Conservation (phyloP, 176 grass and related monocot genomes). For the Raddia guianensis region DNA sequence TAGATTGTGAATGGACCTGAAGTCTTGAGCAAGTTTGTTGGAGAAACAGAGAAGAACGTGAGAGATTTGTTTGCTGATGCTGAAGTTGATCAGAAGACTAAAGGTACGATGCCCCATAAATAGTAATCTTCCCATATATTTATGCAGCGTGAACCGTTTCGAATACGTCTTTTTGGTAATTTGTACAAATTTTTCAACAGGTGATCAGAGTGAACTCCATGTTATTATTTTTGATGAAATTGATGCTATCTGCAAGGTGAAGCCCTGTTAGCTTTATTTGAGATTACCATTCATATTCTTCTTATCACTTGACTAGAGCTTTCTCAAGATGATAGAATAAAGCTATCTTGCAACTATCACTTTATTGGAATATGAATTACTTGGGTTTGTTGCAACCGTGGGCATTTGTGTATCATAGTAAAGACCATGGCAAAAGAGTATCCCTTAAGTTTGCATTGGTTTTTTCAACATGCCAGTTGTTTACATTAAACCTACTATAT, state of each 20-base stretch:
- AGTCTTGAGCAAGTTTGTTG: constrained; percentile 95
- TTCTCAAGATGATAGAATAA: constrained; percentile 25
- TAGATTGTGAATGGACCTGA: constrained; percentile 90
- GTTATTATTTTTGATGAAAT: constrained; percentile 99
- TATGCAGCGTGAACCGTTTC: no score
- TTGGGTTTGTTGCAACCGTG: not conserved
- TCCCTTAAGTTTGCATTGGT: constrained; percentile 9
- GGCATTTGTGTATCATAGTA: constrained; percentile 12
- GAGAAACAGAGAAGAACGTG: constrained; percentile 97
- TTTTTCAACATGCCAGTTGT: constrained; percentile 25
- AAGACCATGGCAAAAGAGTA: not conserved
- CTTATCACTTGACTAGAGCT: not conserved
- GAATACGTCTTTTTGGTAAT: no score
- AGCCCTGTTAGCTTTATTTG: constrained; percentile 29
- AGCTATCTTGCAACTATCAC: constrained; percentile 3
- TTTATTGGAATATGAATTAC: constrained; percentile 3
- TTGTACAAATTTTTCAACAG: no score
- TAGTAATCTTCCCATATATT: no score
- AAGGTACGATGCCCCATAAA: no score
- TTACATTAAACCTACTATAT: constrained; percentile 28
- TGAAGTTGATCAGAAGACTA: constrained; percentile 79
- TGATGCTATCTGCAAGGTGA: constrained; percentile 79
- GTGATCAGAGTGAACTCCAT: constrained; percentile 92
- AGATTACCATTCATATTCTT: not conserved
- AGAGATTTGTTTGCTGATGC: constrained; percentile 95